These are phyloP conservation scores for Dentipellis sp. DNA, from an alignment of 768 basidiomycete genomes.

Conservation along the genomic window DNA sequence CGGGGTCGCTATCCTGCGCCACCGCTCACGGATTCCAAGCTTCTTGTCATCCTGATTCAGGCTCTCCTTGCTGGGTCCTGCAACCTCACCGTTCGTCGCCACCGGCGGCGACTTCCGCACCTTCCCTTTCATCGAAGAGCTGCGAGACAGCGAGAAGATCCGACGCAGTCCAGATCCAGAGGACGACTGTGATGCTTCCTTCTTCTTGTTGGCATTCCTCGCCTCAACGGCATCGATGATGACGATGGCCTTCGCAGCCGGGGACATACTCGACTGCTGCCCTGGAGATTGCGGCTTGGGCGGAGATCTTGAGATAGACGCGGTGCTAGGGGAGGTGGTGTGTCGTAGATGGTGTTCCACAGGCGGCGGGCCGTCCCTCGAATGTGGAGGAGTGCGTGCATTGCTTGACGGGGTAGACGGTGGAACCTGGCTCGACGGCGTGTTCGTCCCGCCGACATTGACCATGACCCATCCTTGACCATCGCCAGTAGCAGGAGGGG, in stretches of 20 bases:
- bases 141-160: constrained; percentile 16
- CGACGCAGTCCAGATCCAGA: constrained; percentile 16
- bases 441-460: constrained; percentile 35
- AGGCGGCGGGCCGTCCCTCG: neutral
- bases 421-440: constrained; percentile 11
- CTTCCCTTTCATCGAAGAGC: constrained; percentile 5
- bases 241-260: constrained; percentile 55
- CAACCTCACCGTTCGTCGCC: neutral
- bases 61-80: constrained; percentile 4
- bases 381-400: neutral
- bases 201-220: constrained; percentile 22
- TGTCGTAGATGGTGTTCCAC: neutral
- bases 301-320: neutral
- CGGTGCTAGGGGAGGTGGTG: neutral
- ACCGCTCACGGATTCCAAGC: constrained; percentile 7
- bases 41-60: constrained; percentile 10
- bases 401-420: neutral
- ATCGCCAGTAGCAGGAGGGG: constrained; percentile 29
- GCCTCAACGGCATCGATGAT: constrained; percentile 49
- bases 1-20: constrained; percentile 4
- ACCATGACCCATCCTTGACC: constrained; percentile 52
- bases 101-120: neutral
- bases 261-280: constrained; percentile 22
- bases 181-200: constrained; percentile 12
- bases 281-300: neutral